A percentile compares a stretch with the other conserved stretches of the same genome.
phyloP scores from a whole-genome alignment of 139 green algal genomes.

The Micromonas commoda region DNA sequence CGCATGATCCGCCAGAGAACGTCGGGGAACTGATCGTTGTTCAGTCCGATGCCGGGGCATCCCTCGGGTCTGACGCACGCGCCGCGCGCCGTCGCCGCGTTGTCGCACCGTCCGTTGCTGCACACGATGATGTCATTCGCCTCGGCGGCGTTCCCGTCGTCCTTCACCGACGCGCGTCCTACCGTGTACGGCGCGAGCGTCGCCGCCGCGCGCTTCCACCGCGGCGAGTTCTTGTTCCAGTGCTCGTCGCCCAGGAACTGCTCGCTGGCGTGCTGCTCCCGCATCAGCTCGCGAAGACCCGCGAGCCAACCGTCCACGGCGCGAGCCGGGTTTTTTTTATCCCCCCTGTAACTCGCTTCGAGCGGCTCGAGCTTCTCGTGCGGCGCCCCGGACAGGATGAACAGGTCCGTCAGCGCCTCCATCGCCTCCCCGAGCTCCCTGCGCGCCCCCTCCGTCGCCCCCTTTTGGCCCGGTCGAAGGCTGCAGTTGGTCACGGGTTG shows the following conservation, averaged over 20 bases:
- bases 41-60: neutral
- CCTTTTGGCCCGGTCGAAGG: neutral
- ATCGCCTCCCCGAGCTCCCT: neutral
- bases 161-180: neutral
- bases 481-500: neutral
- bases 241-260: too few relatives aligned
- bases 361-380: slow-evolving; percentile 1
- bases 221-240: too few relatives aligned
- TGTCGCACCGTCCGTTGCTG: neutral
- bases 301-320: too few relatives aligned
- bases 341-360: too few relatives aligned
- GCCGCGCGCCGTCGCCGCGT: too few relatives aligned
- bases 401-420: neutral
- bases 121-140: neutral
- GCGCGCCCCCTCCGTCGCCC: neutral
- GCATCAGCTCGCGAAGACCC: too few relatives aligned
- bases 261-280: too few relatives aligned
- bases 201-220: neutral
- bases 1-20: neutral
- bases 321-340: too few relatives aligned
- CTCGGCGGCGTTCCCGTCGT: neutral
- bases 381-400: neutral
- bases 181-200: neutral
- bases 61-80: too few relatives aligned
- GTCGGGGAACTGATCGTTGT: neutral